These are phyloP conservation scores for Saksenaea oblongispora DNA, from an alignment of 371 early-diverging fungal species.

Conservation along the genomic window DNA sequence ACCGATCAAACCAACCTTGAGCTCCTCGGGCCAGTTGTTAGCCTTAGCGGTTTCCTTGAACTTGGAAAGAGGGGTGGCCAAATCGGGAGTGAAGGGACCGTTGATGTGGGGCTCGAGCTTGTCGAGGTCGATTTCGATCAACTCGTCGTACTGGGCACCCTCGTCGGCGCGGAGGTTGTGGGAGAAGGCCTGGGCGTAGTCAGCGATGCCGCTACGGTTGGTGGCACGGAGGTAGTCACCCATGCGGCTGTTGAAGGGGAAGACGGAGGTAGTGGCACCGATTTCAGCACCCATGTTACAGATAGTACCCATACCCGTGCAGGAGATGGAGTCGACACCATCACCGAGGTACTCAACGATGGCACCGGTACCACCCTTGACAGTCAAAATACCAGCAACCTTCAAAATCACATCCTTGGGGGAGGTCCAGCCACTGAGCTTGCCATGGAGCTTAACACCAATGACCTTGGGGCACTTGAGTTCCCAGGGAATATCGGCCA, in stretches of 20 bases:
- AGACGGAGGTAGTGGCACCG: conserved; percentile 94
- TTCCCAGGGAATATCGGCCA: conserved; percentile 98
- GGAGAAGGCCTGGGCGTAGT: conserved; percentile 64
- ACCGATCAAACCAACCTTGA: conserved; percentile 90
- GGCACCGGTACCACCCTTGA: conserved; percentile 90
- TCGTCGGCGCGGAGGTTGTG: conserved; percentile 86
- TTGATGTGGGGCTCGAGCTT: conserved; percentile 92
- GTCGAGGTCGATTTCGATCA: conserved; percentile 89
- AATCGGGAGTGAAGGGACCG: conserved; percentile 96
- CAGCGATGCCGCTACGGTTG: conserved; percentile 73
- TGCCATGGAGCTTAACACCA: conserved; percentile 89
- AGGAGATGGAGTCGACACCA: conserved; percentile 88
- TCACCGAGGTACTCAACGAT: conserved; percentile 97
- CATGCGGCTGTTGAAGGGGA: conserved; percentile 92
- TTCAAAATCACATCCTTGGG: conserved; percentile 93
- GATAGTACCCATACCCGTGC: conserved; percentile 97
- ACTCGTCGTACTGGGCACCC: conserved; percentile 86
- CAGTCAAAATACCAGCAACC: conserved; percentile 91
- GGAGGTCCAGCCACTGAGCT: conserved; percentile 89
- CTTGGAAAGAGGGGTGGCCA: conserved; percentile 87
- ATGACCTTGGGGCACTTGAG: conserved; percentile 93
- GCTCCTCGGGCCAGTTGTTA: conserved; percentile 83
- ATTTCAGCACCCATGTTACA: conserved; percentile 99
- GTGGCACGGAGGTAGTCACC: conserved; percentile 85
- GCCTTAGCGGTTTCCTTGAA: conserved; percentile 78